Evolutionary conservation across 345 rosid genomes (phyloP).

Genomic region (Arabidopsis arenosa): DNA sequence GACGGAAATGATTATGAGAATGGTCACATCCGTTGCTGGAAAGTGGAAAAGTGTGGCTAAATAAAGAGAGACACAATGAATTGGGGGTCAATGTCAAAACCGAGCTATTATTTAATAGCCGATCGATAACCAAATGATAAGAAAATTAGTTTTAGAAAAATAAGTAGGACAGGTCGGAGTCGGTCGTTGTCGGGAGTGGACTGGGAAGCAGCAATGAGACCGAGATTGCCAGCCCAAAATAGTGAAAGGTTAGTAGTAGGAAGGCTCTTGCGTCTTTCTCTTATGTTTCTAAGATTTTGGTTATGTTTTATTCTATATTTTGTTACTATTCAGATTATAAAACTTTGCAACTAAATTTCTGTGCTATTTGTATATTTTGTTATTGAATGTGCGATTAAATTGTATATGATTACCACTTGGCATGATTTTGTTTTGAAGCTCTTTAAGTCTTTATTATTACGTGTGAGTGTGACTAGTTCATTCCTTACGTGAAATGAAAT

Average conservation of each 20-base stretch:
- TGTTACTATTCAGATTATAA: background rate
- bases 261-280: conserved; percentile 33
- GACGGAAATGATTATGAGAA: conserved; percentile 20
- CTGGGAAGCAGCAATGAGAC: conserved; percentile 30
- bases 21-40: conserved; percentile 40
- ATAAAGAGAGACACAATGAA: conserved; percentile 27
- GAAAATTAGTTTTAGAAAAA: background rate
- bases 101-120: conserved; percentile 11
- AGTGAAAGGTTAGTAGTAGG: conserved; percentile 31
- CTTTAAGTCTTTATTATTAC: no score
- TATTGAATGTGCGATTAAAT: background rate
- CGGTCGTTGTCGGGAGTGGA: conserved; percentile 27
- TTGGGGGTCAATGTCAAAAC: conserved; percentile 36
- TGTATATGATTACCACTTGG: background rate
- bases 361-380: background rate
- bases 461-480: no score
- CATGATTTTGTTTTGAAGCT: background rate
- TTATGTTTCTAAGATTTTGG: background rate
- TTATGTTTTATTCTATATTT: no score
- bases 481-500: background rate
- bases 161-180: conserved; percentile 13
- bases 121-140: conserved; percentile 10
- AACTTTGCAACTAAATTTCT: background rate
- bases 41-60: conserved; percentile 34
- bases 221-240: conserved; percentile 14